Conservation (phyloP, 441 rosid genomes). For the Jatropha multifida region DNA sequence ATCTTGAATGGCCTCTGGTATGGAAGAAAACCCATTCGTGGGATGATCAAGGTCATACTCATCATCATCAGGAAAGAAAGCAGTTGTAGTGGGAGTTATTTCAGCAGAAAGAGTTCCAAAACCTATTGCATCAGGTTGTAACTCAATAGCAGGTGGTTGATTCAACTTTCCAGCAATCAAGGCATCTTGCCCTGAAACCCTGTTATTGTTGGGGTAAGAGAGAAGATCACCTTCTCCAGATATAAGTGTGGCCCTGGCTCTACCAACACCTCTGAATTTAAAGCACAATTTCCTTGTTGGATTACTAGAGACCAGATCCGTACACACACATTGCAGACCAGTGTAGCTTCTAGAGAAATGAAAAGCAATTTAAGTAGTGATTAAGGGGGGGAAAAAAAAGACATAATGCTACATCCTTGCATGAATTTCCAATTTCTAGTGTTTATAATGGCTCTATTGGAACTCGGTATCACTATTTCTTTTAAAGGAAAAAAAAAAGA, state of each 20-base stretch:
- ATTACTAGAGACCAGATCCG: constrained; percentile 11
- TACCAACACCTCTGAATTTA: constrained; percentile 31
- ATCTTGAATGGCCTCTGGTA: constrained; percentile 86
- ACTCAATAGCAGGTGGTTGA: constrained; percentile 34
- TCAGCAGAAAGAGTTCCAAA: constrained; percentile 61
- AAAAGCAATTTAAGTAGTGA: neutral
- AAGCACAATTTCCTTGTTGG: constrained; percentile 25
- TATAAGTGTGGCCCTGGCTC: constrained; percentile 39
- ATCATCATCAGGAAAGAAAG: constrained; percentile 42
- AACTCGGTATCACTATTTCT: neutral
- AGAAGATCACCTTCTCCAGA: constrained; percentile 55
- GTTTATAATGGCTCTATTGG: neutral
- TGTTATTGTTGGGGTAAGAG: constrained; percentile 42
- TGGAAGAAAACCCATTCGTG: constrained; percentile 70
- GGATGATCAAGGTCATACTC: constrained; percentile 79
- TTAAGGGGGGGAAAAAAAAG: neutral
- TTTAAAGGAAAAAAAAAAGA: neutral
- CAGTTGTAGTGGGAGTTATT: constrained; percentile 41
- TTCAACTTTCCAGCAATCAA: constrained; percentile 15
- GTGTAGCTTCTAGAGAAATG: constrained; percentile 21
- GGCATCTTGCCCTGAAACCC: constrained; percentile 23
- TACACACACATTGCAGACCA: constrained; percentile 26
- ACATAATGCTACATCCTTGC: neutral
- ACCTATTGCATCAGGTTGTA: constrained; percentile 45
- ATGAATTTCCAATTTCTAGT: neutral